phyloP scores from a whole-genome alignment of 352 stramenopile genomes.

The Phytopythium oedochilum region DNA sequence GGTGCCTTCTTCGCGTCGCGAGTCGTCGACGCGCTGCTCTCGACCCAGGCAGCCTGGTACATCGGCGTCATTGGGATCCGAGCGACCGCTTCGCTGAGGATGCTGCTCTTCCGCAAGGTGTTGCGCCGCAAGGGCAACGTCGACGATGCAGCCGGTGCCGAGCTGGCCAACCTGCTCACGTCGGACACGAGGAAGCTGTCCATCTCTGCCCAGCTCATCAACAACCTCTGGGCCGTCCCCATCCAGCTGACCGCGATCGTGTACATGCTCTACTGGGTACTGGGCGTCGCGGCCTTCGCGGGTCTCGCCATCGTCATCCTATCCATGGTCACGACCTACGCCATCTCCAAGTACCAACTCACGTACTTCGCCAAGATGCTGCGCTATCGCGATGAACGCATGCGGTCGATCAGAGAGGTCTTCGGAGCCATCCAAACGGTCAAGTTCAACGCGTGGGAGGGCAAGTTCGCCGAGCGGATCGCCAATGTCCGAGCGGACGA shows the following conservation, averaged over 20 bases:
- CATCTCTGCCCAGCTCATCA: conserved; percentile 33
- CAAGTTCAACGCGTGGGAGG: conserved; percentile 94
- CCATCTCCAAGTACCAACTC: conserved; percentile 44
- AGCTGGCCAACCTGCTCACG: conserved; percentile 93
- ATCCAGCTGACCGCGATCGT: conserved; percentile 28
- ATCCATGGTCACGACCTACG: conserved; percentile 35
- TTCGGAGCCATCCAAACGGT: conserved; percentile 93
- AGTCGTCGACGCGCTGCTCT: conserved; percentile 23
- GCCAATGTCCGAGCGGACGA: conserved; percentile 61
- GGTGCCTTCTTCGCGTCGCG: conserved; percentile 33
- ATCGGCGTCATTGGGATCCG: conserved; percentile 24
- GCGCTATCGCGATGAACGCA: conserved; percentile 77
- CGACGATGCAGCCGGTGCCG: conserved; percentile 16
- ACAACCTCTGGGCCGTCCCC: conserved; percentile 46
- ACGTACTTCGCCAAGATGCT: conserved; percentile 76
- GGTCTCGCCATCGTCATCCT: conserved; percentile 27
- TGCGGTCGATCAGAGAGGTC: conserved; percentile 91
- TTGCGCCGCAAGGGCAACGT: conserved; percentile 14
- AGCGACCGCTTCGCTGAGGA: conserved; percentile 29
- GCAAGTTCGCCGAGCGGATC: conserved; percentile 81
- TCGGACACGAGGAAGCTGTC: conserved; percentile 80
- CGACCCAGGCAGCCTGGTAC: conserved; percentile 17
- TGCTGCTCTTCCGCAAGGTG: conserved; percentile 38
- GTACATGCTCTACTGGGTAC: conserved; percentile 37
- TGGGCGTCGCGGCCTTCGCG: conserved; percentile 31